Percentiles rank a stretch among this genome's conserved stretches.
Conservation (phyloP, 2,329 filamentous ascomycete genomes). For the Venturia nashicola region DNA sequence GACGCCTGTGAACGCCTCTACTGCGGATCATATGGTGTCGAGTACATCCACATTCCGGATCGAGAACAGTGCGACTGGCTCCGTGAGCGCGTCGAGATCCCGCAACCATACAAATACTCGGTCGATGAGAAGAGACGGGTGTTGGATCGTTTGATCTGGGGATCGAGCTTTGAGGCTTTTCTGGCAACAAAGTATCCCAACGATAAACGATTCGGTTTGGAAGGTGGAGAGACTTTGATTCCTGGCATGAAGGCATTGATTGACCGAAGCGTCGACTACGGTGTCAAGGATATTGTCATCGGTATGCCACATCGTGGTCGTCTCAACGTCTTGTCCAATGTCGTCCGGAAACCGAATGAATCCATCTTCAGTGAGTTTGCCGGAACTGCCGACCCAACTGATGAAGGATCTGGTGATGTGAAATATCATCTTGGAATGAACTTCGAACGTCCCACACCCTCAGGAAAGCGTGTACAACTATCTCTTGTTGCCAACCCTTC, state of each 20-base stretch:
- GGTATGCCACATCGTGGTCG: constrained; percentile 98
- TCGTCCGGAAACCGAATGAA: constrained; percentile 97
- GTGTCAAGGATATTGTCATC: constrained; percentile 98
- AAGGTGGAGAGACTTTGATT: constrained; percentile 92
- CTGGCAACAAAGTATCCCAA: constrained; percentile 96
- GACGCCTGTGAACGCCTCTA: constrained; percentile 89
- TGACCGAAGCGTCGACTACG: constrained; percentile 94
- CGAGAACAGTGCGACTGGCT: constrained; percentile 98
- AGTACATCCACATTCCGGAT: constrained; percentile 98
- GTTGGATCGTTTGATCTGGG: constrained; percentile 95
- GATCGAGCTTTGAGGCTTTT: constrained; percentile 93
- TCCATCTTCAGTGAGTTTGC: constrained; percentile 99
- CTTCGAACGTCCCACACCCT: constrained; percentile 95
- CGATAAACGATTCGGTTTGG: constrained; percentile 97
- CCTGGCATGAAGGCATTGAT: constrained; percentile 99
- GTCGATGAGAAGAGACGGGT: constrained; percentile 98
- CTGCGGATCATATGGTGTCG: constrained; percentile 92
- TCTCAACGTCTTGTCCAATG: constrained; percentile 95
- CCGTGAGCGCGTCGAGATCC: constrained; percentile 85
- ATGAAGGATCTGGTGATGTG: constrained; percentile 96
- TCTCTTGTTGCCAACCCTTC: constrained; percentile 97
- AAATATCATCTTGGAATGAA: constrained; percentile 99
- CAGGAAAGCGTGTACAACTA: constrained; percentile 97
- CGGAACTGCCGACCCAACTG: constrained; percentile 72
- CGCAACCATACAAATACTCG: constrained; percentile 90